A percentile compares a stretch with the other conserved stretches of the same genome.
These are phyloP conservation scores for Solanum paucissectum DNA, from an alignment of 257 asterid genomes.

Conservation along the genomic window DNA sequence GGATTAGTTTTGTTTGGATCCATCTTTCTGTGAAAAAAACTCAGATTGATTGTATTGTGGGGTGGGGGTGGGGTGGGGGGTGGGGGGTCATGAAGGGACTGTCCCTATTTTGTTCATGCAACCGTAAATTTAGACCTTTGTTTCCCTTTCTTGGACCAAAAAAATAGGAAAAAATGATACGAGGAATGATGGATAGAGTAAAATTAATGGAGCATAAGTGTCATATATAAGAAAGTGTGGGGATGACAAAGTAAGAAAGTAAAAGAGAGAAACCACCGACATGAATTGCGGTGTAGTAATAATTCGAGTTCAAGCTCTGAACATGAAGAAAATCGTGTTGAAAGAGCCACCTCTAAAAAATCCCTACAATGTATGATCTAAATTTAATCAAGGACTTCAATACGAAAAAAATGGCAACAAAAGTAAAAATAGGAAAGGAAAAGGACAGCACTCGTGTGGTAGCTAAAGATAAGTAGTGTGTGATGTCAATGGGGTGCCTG, in stretches of 20 bases:
- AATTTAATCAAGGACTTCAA: too few species aligned
- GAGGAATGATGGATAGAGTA: not conserved
- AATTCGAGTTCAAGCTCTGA: too few species aligned
- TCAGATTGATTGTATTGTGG: not conserved
- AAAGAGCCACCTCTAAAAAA: rapidly evolving
- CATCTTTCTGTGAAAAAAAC: not conserved
- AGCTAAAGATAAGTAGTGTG: not conserved
- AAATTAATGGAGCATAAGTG: not conserved
- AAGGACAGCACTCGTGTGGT: not conserved
- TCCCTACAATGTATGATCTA: rapidly evolving
- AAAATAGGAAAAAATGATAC: not conserved
- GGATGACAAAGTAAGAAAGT: not conserved
- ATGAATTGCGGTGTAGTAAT: not conserved
- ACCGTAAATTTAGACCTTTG: not conserved
- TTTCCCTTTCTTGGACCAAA: not conserved
- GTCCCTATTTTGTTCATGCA: not conserved
- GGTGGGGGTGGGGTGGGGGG: too few species aligned
- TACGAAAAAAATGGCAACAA: not conserved
- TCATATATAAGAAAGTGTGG: not conserved
- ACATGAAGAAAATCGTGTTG: too few species aligned
- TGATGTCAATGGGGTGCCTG: not conserved
- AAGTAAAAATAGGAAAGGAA: not conserved
- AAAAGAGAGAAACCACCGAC: not conserved
- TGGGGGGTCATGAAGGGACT: not conserved
- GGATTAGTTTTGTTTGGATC: not conserved